Percentiles rank a stretch among this genome's conserved stretches.
These are phyloP conservation scores for Amaranthus cruentus DNA, from an alignment of 148 eudicot genomes.

Conservation along the genomic window DNA sequence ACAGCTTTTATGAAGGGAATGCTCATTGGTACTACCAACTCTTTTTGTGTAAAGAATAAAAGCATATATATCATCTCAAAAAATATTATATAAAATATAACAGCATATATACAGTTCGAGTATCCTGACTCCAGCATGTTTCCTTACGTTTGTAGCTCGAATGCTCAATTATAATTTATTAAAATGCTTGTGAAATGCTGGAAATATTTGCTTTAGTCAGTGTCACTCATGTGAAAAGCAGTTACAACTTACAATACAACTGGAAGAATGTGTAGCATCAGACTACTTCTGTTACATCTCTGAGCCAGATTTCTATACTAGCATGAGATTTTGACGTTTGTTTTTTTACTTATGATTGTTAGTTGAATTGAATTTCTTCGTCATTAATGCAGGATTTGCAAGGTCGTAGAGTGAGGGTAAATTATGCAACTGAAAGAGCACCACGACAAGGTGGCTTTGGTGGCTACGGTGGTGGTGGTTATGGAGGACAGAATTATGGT, in stretches of 20 bases:
- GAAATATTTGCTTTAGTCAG: not conserved
- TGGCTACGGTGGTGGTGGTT: conserved; percentile 25
- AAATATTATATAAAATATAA: not conserved
- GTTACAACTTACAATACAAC: too few relatives aligned
- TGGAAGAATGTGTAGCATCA: too few relatives aligned
- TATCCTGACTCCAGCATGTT: not conserved
- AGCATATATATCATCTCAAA: not conserved
- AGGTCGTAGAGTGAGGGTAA: conserved; percentile 70
- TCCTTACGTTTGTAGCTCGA: not conserved
- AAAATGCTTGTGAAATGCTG: not conserved
- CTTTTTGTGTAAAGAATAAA: not conserved
- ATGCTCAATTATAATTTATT: not conserved
- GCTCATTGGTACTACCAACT: not conserved
- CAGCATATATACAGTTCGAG: not conserved
- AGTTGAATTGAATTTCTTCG: not conserved
- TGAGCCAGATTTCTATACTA: too few relatives aligned
- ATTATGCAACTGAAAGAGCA: conserved; percentile 74
- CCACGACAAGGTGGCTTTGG: conserved; percentile 26
- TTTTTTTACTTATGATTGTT: not conserved
- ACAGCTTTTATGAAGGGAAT: not conserved
- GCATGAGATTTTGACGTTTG: too few relatives aligned
- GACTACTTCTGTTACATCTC: too few relatives aligned
- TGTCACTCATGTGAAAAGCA: too few relatives aligned
- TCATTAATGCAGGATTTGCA: conserved; percentile 54
- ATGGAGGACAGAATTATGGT: conserved; percentile 13